These are phyloP conservation scores for Ramichloridium luteum DNA, from an alignment of 2,329 filamentous ascomycete species.

Conservation along the genomic window DNA sequence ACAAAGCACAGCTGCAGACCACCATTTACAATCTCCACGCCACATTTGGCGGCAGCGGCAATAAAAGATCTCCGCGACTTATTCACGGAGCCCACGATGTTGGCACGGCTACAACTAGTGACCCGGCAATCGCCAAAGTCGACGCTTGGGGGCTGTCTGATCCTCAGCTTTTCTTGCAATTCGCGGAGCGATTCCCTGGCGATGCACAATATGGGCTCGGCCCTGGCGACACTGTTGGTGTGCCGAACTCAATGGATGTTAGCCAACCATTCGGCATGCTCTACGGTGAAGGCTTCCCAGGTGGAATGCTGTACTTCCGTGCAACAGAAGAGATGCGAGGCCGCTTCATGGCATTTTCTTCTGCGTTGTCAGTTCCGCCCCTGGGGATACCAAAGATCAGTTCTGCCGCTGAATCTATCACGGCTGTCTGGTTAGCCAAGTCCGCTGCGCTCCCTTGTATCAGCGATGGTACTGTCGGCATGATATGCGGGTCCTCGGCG, in stretches of 20 bases:
- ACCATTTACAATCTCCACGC: slow-evolving; percentile 71
- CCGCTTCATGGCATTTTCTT: slow-evolving; percentile 55
- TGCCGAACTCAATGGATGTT: slow-evolving; percentile 81
- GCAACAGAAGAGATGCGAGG: slow-evolving; percentile 62
- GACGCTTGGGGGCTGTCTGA: slow-evolving; percentile 75
- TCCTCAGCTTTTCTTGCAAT: slow-evolving; percentile 60
- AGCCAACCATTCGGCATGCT: slow-evolving; percentile 75
- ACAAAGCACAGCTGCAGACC: slow-evolving; percentile 71
- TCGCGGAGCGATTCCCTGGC: slow-evolving; percentile 63
- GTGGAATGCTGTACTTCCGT: slow-evolving; percentile 69
- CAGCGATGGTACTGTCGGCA: slow-evolving; percentile 67
- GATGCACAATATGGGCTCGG: slow-evolving; percentile 67
- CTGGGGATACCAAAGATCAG: slow-evolving; percentile 67
- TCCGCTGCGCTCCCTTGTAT: slow-evolving; percentile 56
- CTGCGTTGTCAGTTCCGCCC: slow-evolving; percentile 48
- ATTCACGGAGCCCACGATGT: slow-evolving; percentile 74
- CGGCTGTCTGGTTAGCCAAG: slow-evolving; percentile 83
- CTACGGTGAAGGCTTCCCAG: slow-evolving; percentile 75
- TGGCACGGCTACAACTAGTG: slow-evolving; percentile 67
- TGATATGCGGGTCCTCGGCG: slow-evolving; percentile 70
- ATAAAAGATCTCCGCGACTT: slow-evolving; percentile 63
- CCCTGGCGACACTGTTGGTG: slow-evolving; percentile 59
- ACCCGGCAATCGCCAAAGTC: slow-evolving; percentile 62
- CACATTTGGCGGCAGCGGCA: slow-evolving; percentile 52
- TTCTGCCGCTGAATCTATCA: slow-evolving; percentile 57